Conservation (phyloP, 2,329 filamentous ascomycete genomes). For the Dothideomycetidae sp. region DNA sequence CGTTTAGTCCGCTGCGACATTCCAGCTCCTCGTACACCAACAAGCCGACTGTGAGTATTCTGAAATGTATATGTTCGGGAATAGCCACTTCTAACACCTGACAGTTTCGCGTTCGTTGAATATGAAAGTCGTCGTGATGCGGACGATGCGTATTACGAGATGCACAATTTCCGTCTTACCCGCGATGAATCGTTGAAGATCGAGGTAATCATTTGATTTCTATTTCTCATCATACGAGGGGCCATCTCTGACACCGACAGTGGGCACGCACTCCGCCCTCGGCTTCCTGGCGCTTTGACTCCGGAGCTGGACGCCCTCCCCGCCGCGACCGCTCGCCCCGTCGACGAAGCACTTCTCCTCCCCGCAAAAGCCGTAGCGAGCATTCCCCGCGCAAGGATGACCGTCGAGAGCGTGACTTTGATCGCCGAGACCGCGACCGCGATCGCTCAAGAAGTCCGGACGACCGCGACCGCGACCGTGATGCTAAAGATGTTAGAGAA, state of each 20-base stretch:
- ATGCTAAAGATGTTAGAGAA: constrained; percentile 27
- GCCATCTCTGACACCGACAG: constrained; percentile 41
- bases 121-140: constrained; percentile 97
- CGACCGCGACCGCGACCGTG: constrained; percentile 56
- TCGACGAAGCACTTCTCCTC: constrained; percentile 58
- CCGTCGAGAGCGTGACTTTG: constrained; percentile 59
- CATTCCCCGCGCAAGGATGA: constrained; percentile 51
- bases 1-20: constrained; percentile 97
- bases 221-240: constrained; percentile 1
- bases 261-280: constrained; percentile 97
- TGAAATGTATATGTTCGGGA: background rate
- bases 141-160: constrained; percentile 98
- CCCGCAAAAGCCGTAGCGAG: constrained; percentile 48
- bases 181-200: constrained; percentile 95
- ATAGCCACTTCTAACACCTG: constrained; percentile 3
- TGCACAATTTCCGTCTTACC: constrained; percentile 98
- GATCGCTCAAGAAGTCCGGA: constrained; percentile 54
- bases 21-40: constrained; percentile 83
- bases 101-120: constrained; percentile 91
- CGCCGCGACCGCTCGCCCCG: constrained; percentile 43
- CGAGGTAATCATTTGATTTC: constrained; percentile 52
- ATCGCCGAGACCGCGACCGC: constrained; percentile 58
- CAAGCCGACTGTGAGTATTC: constrained; percentile 80
- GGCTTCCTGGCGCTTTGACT: constrained; percentile 96
- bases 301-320: constrained; percentile 59